Evolutionary conservation across 2,329 filamentous ascomycete genomes (phyloP).

Genomic region (Aspergillus niger): DNA sequence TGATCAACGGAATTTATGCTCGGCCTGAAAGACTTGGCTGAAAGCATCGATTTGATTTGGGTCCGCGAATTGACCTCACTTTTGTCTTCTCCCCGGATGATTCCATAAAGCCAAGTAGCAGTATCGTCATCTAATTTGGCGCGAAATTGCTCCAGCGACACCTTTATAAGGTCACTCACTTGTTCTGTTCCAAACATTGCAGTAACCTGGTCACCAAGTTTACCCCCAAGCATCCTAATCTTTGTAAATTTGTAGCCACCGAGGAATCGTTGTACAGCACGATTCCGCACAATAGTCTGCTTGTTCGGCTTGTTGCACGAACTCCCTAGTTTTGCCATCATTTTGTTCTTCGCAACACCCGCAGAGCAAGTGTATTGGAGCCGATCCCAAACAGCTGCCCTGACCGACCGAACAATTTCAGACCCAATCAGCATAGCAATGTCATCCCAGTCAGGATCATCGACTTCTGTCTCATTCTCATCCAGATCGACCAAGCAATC

Average conservation of each 20-base stretch:
- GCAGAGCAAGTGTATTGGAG: constrained; percentile 90
- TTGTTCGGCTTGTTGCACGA: constrained; percentile 90
- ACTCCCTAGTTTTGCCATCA: constrained; percentile 91
- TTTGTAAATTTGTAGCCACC: constrained; percentile 89
- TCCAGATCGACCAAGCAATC: constrained; percentile 83
- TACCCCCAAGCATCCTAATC: constrained; percentile 91
- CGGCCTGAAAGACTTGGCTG: constrained; percentile 91
- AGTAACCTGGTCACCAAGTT: constrained; percentile 83
- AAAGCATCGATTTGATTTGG: constrained; percentile 96
- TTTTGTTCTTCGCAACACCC: constrained; percentile 87
- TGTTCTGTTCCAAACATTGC: constrained; percentile 79
- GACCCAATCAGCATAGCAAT: constrained; percentile 82
- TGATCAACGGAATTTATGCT: constrained; percentile 77
- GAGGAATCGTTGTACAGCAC: constrained; percentile 78
- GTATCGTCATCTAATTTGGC: constrained; percentile 79
- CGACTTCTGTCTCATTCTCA: constrained; percentile 68
- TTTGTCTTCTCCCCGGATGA: constrained; percentile 79
- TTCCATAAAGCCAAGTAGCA: constrained; percentile 80
- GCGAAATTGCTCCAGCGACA: constrained; percentile 75
- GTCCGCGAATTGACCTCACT: constrained; percentile 89
- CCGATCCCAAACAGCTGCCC: constrained; percentile 66
- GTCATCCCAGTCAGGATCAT: constrained; percentile 96
- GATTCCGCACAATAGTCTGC: constrained; percentile 89
- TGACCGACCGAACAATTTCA: constrained; percentile 79
- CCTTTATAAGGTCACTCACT: constrained; percentile 71